Conservation (phyloP, 306 rosid species). For the Quercus ilex region DNA sequence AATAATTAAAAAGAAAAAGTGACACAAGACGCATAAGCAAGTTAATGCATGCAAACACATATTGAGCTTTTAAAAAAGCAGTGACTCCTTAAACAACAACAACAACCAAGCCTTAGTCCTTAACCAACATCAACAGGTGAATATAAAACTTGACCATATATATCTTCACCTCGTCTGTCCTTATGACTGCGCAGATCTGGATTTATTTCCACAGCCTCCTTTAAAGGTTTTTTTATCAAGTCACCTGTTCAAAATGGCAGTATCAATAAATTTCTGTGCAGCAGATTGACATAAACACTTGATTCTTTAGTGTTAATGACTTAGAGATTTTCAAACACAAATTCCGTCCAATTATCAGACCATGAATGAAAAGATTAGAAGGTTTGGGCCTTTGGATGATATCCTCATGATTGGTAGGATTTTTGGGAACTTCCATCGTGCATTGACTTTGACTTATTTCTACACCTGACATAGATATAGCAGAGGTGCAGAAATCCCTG, state of each 20-base stretch:
- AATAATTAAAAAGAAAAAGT: too few species aligned
- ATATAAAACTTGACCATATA: constrained; percentile 17
- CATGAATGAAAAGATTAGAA: not conserved
- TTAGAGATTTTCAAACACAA: not conserved
- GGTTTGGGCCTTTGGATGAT: not conserved
- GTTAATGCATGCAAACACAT: not conserved
- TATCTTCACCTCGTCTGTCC: constrained; percentile 12
- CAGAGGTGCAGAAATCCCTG: too few species aligned
- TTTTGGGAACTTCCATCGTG: not conserved
- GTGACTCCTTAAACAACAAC: not conserved
- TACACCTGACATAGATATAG: too few species aligned
- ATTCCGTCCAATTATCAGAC: constrained; percentile 5
- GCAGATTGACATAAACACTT: not conserved
- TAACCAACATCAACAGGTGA: not conserved
- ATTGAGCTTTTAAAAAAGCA: not conserved
- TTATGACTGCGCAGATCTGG: constrained; percentile 15
- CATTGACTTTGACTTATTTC: too few species aligned
- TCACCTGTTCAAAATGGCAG: constrained; percentile 33
- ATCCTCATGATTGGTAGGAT: constrained; percentile 6
- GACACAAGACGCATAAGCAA: too few species aligned
- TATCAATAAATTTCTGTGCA: not conserved
- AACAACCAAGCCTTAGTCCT: too few species aligned
- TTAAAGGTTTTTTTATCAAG: constrained; percentile 9
- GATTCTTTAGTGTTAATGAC: constrained; percentile 32
- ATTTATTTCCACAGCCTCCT: constrained; percentile 25